Conservation (phyloP, 176 grass and related monocot genomes). For the Zea mays region Zm-B73-REFERENCE-NAM-5.0 NC_050100.1:12784001-12784500, state of each 20-base stretch:
- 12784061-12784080: slow-evolving; percentile 32
- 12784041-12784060: slow-evolving; percentile 47
- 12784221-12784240: neutral
- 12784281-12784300: neutral
- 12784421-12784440: too few species aligned
- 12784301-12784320: neutral
- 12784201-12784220: neutral
- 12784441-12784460: too few species aligned
- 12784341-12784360: too few species aligned
- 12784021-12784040: slow-evolving; percentile 35
- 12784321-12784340: neutral
- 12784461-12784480: too few species aligned
- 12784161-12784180: neutral
- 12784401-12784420: too few species aligned
- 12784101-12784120: neutral
- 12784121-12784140: neutral
- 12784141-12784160: too few species aligned
- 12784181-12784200: neutral
- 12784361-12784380: too few species aligned
- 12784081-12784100: slow-evolving; percentile 10
- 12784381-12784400: too few species aligned
- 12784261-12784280: neutral
- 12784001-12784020: slow-evolving; percentile 10
- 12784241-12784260: neutral
- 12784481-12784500: too few species aligned